A percentile compares a stretch with the other conserved stretches of the same genome.
Evolutionary conservation across 345 rosid species (phyloP).

Genomic region (Eucalyptus microcorys): DNA sequence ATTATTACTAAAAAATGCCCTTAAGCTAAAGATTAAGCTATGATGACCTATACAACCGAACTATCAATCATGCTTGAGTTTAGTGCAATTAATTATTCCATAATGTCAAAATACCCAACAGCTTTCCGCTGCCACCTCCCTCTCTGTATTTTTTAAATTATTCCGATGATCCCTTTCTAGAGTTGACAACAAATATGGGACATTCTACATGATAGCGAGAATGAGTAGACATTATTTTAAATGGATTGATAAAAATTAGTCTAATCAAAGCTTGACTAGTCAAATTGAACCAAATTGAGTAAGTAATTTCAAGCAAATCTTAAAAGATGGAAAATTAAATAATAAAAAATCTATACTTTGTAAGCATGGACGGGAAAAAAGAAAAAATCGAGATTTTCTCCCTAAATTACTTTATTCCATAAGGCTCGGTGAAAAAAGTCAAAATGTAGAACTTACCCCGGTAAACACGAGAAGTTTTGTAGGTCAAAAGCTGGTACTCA

Average conservation of each 20-base stretch:
- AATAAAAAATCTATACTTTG: background rate
- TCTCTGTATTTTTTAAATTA: background rate
- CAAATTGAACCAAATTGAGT: background rate
- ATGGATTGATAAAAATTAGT: background rate
- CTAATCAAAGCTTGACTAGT: background rate
- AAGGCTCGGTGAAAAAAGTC: background rate
- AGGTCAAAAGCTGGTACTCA: background rate
- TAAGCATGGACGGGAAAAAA: background rate
- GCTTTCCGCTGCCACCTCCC: background rate
- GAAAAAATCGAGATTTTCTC: background rate
- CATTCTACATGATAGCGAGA: background rate
- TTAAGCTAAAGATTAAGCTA: background rate
- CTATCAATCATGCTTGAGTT: background rate
- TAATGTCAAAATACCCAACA: background rate
- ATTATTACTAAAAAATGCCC: background rate
- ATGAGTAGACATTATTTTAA: background rate
- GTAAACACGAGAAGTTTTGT: background rate
- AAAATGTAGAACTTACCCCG: background rate
- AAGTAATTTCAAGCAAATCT: background rate
- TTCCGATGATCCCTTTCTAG: background rate
- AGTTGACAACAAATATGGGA: background rate
- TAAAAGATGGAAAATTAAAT: background rate
- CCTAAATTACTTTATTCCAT: fast-evolving
- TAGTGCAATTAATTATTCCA: background rate
- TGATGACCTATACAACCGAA: background rate